Percentiles rank a stretch among this genome's conserved stretches.
These are phyloP conservation scores for Clarireedia hainanense DNA, from an alignment of 2,329 filamentous ascomycete genomes.

Conservation along the genomic window DNA sequence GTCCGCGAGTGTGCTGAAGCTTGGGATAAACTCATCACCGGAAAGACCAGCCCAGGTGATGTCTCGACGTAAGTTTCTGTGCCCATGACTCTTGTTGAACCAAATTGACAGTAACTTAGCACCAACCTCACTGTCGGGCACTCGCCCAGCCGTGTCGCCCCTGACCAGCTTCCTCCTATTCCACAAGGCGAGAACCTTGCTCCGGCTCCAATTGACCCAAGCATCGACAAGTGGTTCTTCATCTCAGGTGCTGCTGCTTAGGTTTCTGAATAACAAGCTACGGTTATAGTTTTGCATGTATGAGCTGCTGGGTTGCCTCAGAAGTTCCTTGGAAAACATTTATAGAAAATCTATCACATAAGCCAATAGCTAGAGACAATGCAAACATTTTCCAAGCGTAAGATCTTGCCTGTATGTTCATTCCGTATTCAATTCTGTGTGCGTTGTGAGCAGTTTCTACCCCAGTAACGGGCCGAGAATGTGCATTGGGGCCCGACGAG, in stretches of 20 bases:
- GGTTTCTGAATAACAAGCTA: conserved; percentile 18
- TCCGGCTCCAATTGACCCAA: conserved; percentile 85
- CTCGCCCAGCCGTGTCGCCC: conserved; percentile 64
- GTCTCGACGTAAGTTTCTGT: conserved; percentile 65
- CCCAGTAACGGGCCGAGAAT: too few species aligned
- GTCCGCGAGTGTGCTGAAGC: conserved; percentile 93
- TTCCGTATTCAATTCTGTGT: neutral
- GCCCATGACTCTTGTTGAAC: neutral
- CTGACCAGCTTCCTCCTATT: conserved; percentile 66
- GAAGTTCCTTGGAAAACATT: conserved; percentile 11
- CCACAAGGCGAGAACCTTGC: conserved; percentile 71
- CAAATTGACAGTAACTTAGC: conserved; percentile 40
- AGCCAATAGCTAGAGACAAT: conserved; percentile 3
- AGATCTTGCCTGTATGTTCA: neutral
- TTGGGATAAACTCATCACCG: conserved; percentile 92
- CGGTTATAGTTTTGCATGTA: conserved; percentile 8
- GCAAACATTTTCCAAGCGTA: neutral
- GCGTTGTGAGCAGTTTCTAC: neutral
- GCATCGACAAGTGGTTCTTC: conserved; percentile 99
- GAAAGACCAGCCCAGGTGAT: conserved; percentile 71
- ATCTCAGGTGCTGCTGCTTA: conserved; percentile 92
- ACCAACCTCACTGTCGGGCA: conserved; percentile 71
- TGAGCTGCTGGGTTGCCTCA: conserved; percentile 7
- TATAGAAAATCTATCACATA: conserved; percentile 9
- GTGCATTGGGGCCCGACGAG: too few species aligned